These are phyloP conservation scores for Thalassia testudinum DNA, from an alignment of 116 monocot genomes.

Conservation along the genomic window DNA sequence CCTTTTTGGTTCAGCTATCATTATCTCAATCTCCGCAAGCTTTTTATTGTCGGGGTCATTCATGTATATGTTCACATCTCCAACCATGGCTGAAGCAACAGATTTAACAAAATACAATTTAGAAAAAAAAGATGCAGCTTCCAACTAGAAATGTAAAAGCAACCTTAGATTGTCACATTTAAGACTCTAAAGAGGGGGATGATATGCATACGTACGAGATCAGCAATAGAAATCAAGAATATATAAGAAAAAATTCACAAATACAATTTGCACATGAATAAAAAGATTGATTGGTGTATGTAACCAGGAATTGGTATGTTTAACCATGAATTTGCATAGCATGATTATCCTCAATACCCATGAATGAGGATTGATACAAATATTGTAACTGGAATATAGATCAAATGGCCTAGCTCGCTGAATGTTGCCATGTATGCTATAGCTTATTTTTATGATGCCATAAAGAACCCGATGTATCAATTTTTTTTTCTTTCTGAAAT, in stretches of 20 bases:
- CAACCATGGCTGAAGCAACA: conserved; percentile 67
- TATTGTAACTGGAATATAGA: too few species aligned
- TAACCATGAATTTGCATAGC: too few species aligned
- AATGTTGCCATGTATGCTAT: too few species aligned
- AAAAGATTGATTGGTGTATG: not conserved
- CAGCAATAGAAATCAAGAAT: not conserved
- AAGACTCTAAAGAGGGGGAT: not conserved
- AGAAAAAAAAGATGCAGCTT: not conserved
- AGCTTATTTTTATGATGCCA: too few species aligned
- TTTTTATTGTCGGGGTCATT: conserved; percentile 64
- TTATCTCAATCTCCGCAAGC: conserved; percentile 79
- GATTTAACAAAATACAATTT: not conserved
- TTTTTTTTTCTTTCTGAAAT: too few species aligned
- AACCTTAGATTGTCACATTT: not conserved
- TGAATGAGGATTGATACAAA: too few species aligned
- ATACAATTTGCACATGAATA: not conserved
- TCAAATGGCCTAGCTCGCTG: too few species aligned
- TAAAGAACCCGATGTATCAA: too few species aligned
- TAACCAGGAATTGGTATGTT: too few species aligned
- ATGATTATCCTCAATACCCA: too few species aligned
- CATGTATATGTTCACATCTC: conserved; percentile 96
- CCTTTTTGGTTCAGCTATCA: conserved; percentile 91
- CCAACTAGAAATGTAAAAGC: not conserved
- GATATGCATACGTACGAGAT: not conserved
- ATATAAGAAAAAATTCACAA: not conserved